These are phyloP conservation scores for Orychophragmus violaceus DNA, from an alignment of 345 rosid species.

Conservation along the genomic window DNA sequence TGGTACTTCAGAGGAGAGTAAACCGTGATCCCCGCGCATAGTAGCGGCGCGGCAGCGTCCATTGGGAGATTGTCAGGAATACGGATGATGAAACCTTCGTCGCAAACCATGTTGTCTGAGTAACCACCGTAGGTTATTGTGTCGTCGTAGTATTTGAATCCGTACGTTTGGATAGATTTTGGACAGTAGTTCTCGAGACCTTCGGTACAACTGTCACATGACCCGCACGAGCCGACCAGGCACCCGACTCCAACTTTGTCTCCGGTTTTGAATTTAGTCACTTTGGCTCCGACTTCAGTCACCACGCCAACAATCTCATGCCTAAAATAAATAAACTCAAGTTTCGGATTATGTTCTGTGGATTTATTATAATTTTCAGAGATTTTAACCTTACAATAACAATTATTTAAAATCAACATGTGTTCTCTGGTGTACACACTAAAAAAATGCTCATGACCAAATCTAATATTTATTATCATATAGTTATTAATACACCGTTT, in stretches of 20 bases:
- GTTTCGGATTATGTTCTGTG: background rate
- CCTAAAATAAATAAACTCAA: slow-evolving; percentile 14
- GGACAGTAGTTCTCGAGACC: slow-evolving; percentile 55
- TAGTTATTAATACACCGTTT: too few species aligned
- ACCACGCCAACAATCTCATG: slow-evolving; percentile 59
- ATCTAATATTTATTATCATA: background rate
- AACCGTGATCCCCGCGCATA: slow-evolving; percentile 63
- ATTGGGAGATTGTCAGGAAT: slow-evolving; percentile 46
- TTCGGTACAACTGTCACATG: slow-evolving; percentile 41
- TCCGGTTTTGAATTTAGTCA: slow-evolving; percentile 43
- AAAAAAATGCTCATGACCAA: background rate
- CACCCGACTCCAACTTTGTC: slow-evolving; percentile 58
- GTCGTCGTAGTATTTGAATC: slow-evolving; percentile 35
- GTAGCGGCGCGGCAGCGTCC: slow-evolving; percentile 55
- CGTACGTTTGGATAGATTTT: slow-evolving; percentile 32
- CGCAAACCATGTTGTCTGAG: slow-evolving; percentile 41
- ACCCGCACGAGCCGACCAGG: slow-evolving; percentile 45
- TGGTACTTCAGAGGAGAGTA: slow-evolving; percentile 42
- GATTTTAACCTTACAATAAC: too few species aligned
- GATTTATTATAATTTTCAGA: too few species aligned
- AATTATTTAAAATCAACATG: too few species aligned
- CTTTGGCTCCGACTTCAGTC: slow-evolving; percentile 49
- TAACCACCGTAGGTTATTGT: slow-evolving; percentile 48
- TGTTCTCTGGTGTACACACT: too few species aligned
- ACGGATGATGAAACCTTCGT: slow-evolving; percentile 39